These are phyloP conservation scores for Linum tenue DNA, from an alignment of 345 rosid genomes.

Conservation along the genomic window DNA sequence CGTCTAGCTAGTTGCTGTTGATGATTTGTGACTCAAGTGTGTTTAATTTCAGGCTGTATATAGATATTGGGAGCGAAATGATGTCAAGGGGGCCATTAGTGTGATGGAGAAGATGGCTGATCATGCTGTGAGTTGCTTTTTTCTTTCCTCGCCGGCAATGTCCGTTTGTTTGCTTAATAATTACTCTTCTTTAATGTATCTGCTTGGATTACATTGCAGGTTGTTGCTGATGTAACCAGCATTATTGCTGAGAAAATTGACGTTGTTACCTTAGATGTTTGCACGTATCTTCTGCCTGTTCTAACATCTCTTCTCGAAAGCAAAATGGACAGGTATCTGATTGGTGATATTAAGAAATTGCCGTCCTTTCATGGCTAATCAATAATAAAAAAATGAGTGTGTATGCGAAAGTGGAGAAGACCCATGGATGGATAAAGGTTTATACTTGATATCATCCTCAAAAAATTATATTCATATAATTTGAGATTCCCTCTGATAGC, in stretches of 20 bases:
- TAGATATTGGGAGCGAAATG: constrained; percentile 86
- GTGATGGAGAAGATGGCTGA: constrained; percentile 94
- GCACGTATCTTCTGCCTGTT: constrained; percentile 81
- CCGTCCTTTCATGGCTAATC: not conserved
- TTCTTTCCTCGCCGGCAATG: not conserved
- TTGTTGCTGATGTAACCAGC: constrained; percentile 70
- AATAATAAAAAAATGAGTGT: not conserved
- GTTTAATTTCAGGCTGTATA: constrained; percentile 51
- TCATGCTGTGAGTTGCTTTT: constrained; percentile 52
- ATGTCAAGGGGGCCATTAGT: constrained; percentile 62
- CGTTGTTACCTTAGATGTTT: constrained; percentile 64
- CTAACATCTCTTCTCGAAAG: constrained; percentile 67
- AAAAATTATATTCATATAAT: too few species aligned
- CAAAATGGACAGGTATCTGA: constrained; percentile 70
- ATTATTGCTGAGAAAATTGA: constrained; percentile 59
- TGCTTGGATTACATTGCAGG: constrained; percentile 41
- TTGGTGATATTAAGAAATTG: not conserved
- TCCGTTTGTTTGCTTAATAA: not conserved
- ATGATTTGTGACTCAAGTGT: constrained; percentile 22
- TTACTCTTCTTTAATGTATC: not conserved
- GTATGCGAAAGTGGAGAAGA: not conserved
- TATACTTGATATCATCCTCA: too few species aligned
- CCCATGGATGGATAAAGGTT: too few species aligned
- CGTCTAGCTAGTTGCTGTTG: not conserved
- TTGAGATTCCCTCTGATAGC: too few species aligned